Percentiles rank a stretch among this genome's conserved stretches.
Evolutionary conservation across 1,284 basidiomycete genomes (phyloP).

Genomic region (Volvariella surrecta): DNA sequence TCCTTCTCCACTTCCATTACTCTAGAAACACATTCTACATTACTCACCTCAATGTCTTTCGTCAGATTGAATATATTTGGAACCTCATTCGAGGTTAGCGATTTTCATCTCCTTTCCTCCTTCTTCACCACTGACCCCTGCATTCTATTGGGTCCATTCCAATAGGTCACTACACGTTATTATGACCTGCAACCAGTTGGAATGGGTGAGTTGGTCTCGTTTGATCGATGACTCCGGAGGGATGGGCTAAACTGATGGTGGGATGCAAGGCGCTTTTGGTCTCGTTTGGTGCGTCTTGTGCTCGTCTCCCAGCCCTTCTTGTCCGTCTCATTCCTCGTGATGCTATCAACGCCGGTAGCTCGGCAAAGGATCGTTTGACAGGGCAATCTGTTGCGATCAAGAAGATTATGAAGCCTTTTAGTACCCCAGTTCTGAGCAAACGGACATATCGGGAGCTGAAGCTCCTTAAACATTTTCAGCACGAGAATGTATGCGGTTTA

Average conservation of each 20-base stretch:
- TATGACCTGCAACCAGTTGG: constrained; percentile 99
- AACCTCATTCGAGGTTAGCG: constrained; percentile 80
- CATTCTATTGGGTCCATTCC: constrained; percentile 13
- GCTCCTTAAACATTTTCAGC: constrained; percentile 96
- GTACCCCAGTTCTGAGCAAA: constrained; percentile 96
- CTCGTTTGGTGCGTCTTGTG: constrained; percentile 74
- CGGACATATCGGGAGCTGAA: constrained; percentile 98
- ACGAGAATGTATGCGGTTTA: constrained; percentile 77
- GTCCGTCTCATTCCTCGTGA: constrained; percentile 6
- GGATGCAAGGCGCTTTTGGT: constrained; percentile 75
- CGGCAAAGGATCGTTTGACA: constrained; percentile 96
- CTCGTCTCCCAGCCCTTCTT: not conserved
- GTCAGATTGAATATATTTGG: constrained; percentile 99
- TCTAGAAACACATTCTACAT: constrained; percentile 7
- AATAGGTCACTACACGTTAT: constrained; percentile 98
- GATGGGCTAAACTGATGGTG: constrained; percentile 12
- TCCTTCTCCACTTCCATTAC: constrained; percentile 6
- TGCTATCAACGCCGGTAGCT: constrained; percentile 41
- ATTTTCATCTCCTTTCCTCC: constrained; percentile 7
- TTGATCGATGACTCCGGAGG: constrained; percentile 12
- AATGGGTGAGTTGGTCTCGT: constrained; percentile 64
- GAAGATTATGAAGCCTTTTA: constrained; percentile 99
- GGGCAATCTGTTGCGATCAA: constrained; percentile 94
- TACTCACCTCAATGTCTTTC: constrained; percentile 60
- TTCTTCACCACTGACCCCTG: constrained; percentile 4